Evolutionary conservation across 306 rosid species (phyloP), one percentile per base, ranked within the genome.

Genomic region (Quercus engelmannii): DNA sequence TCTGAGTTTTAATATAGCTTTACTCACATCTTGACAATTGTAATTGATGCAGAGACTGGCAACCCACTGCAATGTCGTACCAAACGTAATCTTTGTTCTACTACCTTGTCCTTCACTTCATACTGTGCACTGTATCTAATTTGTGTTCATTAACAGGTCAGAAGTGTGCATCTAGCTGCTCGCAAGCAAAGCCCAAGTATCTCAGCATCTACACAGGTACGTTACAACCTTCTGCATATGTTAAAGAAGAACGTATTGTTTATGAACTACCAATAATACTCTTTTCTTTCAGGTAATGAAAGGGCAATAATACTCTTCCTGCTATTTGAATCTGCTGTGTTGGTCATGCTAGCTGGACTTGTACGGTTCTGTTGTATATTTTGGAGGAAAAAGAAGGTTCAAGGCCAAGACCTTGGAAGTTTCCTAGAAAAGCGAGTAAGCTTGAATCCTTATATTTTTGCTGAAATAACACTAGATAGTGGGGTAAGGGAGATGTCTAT

Each of bases 401-500:
- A 85, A 84, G 84, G 81, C 59, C 86, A 88, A 85, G 86, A 79
- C 78, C 92, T 91, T 21, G 89, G 90, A 72, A 82, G 81, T 71
- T 93, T 93, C 79, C 87, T 93, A 14, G 92, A 89, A 73, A 90
- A 90, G 55, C 58, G 93, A 63, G 98, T 93, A 84, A 87, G 87
- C 49, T 71, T 1, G 26, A 14, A 75, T 74, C 74, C 57, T 64
- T 31, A 58, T 17, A 65, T 15, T 14, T 57, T 57, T 65, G 1
- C 20, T 41, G 33, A 6, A 61, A 61, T 4, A 61, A 25, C 35
- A 25, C 15, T n/a, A 10, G 31, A 49, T 49, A 57, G 68, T 23
- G 68, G 35, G 18, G 68, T 61, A 15, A 61, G 68, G 38, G 14
- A 26, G 33, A 61, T 13, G 28, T 23, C 26, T 21, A 5, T n/a